phyloP scores from a whole-genome alignment of 805 yeast species.

The Yamadazyma philogaea region DNA sequence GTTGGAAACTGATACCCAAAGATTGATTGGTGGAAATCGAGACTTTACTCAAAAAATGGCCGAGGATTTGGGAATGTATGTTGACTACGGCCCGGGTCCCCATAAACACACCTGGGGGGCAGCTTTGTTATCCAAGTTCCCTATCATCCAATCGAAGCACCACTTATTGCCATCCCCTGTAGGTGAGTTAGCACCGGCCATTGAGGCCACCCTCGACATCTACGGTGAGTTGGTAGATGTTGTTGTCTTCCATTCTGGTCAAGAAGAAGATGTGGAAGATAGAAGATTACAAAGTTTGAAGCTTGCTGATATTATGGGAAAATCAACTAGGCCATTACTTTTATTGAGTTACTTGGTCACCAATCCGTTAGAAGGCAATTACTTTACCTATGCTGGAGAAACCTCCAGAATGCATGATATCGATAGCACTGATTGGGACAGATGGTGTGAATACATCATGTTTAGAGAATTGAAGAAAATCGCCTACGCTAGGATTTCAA shows the following conservation, averaged over 20 bases:
- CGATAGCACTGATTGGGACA: constrained; percentile 89
- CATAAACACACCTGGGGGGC: constrained; percentile 98
- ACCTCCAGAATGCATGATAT: constrained; percentile 87
- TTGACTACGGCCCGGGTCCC: constrained; percentile 97
- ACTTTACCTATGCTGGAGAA: constrained; percentile 85
- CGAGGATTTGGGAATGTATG: constrained; percentile 90
- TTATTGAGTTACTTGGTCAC: constrained; percentile 89
- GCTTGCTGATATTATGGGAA: constrained; percentile 76
- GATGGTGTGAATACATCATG: constrained; percentile 97
- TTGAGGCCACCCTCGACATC: constrained; percentile 90
- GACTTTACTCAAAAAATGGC: constrained; percentile 90
- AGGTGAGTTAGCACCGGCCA: constrained; percentile 97
- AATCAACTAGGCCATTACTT: constrained; percentile 77
- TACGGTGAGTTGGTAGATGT: constrained; percentile 87
- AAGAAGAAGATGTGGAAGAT: constrained; percentile 95
- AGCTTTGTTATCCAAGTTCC: constrained; percentile 88
- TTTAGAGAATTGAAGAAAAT: constrained; percentile 82
- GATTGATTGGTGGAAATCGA: constrained; percentile 92
- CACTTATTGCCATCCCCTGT: constrained; percentile 94
- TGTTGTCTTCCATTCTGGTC: constrained; percentile 97
- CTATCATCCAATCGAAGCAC: constrained; percentile 85
- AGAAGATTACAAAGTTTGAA: constrained; percentile 80
- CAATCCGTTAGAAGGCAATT: constrained; percentile 82
- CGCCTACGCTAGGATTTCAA: constrained; percentile 90
- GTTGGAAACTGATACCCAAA: constrained; percentile 89